Conservation (phyloP, 2,329 filamentous ascomycete species). For the Sordariomycetes sp. region DNA sequence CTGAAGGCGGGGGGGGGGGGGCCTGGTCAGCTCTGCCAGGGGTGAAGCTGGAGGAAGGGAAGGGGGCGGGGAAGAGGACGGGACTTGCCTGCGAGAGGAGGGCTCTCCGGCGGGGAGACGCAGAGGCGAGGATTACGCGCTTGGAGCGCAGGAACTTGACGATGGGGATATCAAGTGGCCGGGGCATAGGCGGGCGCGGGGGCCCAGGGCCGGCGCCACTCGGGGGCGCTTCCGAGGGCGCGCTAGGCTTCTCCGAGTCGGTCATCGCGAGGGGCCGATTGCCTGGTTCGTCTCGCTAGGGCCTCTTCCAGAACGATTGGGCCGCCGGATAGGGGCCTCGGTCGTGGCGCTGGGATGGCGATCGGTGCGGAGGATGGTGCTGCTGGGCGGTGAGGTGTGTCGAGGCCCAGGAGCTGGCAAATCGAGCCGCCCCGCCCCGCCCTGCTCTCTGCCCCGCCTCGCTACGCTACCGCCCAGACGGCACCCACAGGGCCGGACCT, state of each 20-base stretch:
- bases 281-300: neutral
- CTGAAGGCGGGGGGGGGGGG: slow-evolving; percentile 31
- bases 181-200: neutral
- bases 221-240: neutral
- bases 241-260: neutral
- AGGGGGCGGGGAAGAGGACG: neutral
- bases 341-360: neutral
- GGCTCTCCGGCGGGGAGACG: slow-evolving; percentile 72
- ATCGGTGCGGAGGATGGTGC: neutral
- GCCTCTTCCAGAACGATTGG: neutral
- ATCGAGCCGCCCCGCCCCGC: too few relatives aligned
- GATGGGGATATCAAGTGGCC: slow-evolving; percentile 57
- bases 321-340: neutral
- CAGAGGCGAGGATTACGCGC: slow-evolving; percentile 79
- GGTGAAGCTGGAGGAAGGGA: neutral
- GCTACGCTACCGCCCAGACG: too few relatives aligned
- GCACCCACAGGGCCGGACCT: too few relatives aligned
- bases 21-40: neutral
- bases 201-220: neutral
- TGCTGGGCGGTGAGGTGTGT: neutral
- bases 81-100: slow-evolving; percentile 55
- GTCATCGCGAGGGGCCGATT: neutral
- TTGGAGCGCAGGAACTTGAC: slow-evolving; percentile 63
- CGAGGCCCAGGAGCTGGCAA: too few relatives aligned
- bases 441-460: too few relatives aligned